phyloP scores from a whole-genome alignment of 2,329 filamentous ascomycete species.

The Fusarium dimerum region DNA sequence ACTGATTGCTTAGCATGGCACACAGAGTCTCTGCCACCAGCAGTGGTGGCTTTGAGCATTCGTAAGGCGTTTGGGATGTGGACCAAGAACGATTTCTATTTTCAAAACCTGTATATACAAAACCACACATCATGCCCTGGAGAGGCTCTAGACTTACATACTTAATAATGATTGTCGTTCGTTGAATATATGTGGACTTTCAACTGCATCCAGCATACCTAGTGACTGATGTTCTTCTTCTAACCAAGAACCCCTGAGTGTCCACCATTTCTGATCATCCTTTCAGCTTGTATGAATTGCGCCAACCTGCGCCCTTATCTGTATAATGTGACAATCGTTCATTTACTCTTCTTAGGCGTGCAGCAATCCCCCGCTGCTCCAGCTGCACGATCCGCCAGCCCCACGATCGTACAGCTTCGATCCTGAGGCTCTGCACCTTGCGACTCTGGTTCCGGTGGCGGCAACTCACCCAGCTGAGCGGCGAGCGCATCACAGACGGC shows the following conservation, averaged over 20 bases:
- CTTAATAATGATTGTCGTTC: conserved; percentile 37
- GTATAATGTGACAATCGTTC: background rate
- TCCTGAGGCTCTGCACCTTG: conserved; percentile 22
- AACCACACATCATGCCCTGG: conserved; percentile 22
- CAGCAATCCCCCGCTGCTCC: conserved; percentile 56
- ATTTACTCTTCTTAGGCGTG: conserved; percentile 42
- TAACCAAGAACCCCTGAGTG: background rate
- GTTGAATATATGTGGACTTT: conserved; percentile 10
- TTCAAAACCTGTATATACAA: conserved; percentile 32
- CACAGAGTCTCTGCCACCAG: conserved; percentile 17
- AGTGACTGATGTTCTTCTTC: too few relatives aligned
- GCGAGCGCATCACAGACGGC: conserved; percentile 62
- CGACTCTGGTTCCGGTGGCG: conserved; percentile 31
- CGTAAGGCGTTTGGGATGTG: conserved; percentile 34
- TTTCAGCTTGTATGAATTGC: too few relatives aligned
- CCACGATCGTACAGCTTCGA: conserved; percentile 39
- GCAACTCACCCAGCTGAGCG: conserved; percentile 55
- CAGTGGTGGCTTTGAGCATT: conserved; percentile 27
- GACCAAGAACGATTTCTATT: conserved; percentile 31
- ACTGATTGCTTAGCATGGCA: conserved; percentile 20
- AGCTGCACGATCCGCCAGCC: conserved; percentile 49
- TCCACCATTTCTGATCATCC: background rate
- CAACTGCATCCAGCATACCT: background rate
- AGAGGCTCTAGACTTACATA: conserved; percentile 32
- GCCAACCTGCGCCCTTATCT: background rate